Evolutionary conservation across 2,329 filamentous ascomycete genomes (phyloP).

Genomic region (Hansfordia pulvinata): DNA sequence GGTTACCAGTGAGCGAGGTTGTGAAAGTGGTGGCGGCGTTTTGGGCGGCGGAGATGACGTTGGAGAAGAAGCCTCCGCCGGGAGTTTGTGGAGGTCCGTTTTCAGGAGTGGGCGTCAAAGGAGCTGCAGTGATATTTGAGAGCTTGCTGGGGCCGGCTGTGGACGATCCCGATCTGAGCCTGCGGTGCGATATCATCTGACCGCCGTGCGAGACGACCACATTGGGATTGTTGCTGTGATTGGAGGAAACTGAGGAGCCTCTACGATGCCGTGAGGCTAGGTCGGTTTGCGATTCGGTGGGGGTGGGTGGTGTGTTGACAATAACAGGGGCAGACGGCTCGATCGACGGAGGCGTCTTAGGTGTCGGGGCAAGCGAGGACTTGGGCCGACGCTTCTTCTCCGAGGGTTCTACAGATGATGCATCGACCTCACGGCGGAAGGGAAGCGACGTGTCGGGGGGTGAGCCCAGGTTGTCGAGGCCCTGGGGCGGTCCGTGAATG

Average conservation of each 20-base stretch:
- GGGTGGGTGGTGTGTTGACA: conserved; percentile 54
- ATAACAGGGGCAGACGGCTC: conserved; percentile 37
- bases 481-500: no score
- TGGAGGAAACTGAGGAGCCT: conserved; percentile 12
- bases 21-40: conserved; percentile 64
- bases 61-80: conserved; percentile 75
- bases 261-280: conserved; percentile 8
- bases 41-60: conserved; percentile 83
- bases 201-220: conserved; percentile 49
- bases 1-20: conserved; percentile 54
- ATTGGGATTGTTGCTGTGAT: conserved; percentile 29
- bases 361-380: conserved; percentile 18
- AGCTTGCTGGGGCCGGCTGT: conserved; percentile 66
- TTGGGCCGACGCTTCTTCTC: conserved; percentile 9
- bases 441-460: conserved; percentile 2
- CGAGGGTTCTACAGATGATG: conserved; percentile 7
- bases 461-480: no score
- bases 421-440: conserved; percentile 7
- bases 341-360: conserved; percentile 32
- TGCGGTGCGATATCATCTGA: conserved; percentile 59
- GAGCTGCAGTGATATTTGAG: conserved; percentile 58
- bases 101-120: conserved; percentile 67
- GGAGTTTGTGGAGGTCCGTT: conserved; percentile 35
- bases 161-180: conserved; percentile 37
- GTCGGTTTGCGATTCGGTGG: conserved; percentile 39